Conservation (phyloP, 208 protist genomes). For the Wallacemonas collosoma region DNA sequence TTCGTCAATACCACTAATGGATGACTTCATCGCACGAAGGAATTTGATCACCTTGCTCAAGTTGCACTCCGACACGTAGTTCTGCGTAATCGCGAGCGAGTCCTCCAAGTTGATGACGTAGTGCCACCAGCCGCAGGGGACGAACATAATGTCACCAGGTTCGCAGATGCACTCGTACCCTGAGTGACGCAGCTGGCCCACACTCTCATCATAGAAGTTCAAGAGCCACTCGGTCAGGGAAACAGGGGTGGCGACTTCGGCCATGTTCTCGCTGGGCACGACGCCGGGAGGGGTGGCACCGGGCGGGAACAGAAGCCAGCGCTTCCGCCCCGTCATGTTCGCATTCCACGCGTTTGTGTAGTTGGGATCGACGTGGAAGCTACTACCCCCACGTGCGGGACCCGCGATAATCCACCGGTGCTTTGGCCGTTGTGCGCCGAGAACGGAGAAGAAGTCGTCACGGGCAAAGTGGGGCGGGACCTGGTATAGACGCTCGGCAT, state of each 20-base stretch:
- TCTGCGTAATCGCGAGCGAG: conserved; percentile 89
- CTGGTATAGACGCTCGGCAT: conserved; percentile 69
- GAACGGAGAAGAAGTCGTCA: conserved; percentile 85
- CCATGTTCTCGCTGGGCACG: conserved; percentile 79
- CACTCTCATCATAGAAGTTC: conserved; percentile 83
- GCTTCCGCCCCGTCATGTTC: conserved; percentile 86
- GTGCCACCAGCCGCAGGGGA: conserved; percentile 93
- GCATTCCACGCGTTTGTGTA: conserved; percentile 91
- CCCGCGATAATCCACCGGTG: conserved; percentile 91
- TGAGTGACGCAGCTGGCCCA: conserved; percentile 55
- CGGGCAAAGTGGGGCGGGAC: conserved; percentile 74
- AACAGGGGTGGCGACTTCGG: conserved; percentile 86
- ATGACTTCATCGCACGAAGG: conserved; percentile 74
- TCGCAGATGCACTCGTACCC: conserved; percentile 87
- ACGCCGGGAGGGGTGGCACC: conserved; percentile 68
- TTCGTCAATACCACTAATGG: conserved; percentile 88
- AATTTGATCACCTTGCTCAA: conserved; percentile 83
- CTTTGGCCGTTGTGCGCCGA: conserved; percentile 74
- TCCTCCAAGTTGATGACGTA: conserved; percentile 89
- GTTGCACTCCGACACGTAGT: conserved; percentile 86
- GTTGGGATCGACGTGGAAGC: conserved; percentile 91
- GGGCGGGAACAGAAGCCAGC: conserved; percentile 89
- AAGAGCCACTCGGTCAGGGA: conserved; percentile 89
- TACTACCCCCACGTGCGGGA: conserved; percentile 78
- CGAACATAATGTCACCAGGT: conserved; percentile 90